Evolutionary conservation across 768 basidiomycete species (phyloP), one percentile per base, ranked within the genome.

Genomic region (Tricholoma matsutake): DNA sequence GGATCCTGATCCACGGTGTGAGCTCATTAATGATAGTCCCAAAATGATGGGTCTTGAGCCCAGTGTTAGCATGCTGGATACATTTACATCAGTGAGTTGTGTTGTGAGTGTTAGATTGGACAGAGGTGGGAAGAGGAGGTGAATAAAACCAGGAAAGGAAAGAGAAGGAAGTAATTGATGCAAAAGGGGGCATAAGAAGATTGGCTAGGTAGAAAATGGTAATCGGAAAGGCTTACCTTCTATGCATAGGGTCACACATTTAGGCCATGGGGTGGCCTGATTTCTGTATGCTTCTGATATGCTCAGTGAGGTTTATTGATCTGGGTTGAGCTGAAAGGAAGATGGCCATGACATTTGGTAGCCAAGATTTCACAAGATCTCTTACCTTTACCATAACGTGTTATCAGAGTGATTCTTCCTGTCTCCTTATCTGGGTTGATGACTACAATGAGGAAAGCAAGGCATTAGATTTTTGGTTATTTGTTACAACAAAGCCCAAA

Each of bases 161-260:
- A 49, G 22, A 14, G 52, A 49, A 16, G 57, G 37, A 31, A 57
- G 45, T 25, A 22, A 35, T 35, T 20, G 51, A 59, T 2, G 31
- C 32, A 28, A 57, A n/a, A 31, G 43, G 55, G 37, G 45, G 13
- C 7, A 35, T 32, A 47, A 56, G 45, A 43, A 39, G 56, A 43
- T 39, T n/a, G 28, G 37, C 18, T 47, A n/a, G 4, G 81, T 14
- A 18, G n/a, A 18, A 10, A 52, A 52, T 32, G 51, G 51, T 18
- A 29, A 45, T 16, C 4, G 25, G 6, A 57, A 25, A 13, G 56
- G 22, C 91, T 67, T 69, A 94, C 94, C 97, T 97, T 78, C 96
- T 96, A 67, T 98, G 96, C 96, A 98, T 98, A 2, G 96, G 95
- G 75, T 98, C 97, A 69, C 92, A 96, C 54, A 96, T 84, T 94